phyloP scores from a whole-genome alignment of 129 eudicot species.

The Rutidosis leptorrhynchoides region DNA sequence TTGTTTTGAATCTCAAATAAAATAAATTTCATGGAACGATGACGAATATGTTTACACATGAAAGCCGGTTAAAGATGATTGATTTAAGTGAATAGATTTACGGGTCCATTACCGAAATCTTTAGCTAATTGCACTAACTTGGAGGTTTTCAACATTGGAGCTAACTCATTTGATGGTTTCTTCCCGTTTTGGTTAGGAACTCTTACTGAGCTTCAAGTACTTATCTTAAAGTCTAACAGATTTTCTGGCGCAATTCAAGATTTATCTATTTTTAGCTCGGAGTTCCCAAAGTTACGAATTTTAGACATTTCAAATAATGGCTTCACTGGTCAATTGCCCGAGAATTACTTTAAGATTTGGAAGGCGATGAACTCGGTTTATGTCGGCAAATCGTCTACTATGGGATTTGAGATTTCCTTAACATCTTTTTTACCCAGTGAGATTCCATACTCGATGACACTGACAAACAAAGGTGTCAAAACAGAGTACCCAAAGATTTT shows the following conservation, averaged over 20 bases:
- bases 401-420: not conserved
- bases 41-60: too few species aligned
- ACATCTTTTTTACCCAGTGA: not conserved
- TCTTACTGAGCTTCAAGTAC: too few species aligned
- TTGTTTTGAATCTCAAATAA: too few species aligned
- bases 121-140: too few species aligned
- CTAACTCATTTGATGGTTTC: conserved; percentile 1
- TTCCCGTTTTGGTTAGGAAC: conserved; percentile 15
- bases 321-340: conserved; percentile 22
- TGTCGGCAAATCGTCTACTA: not conserved
- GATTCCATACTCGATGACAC: not conserved
- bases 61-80: too few species aligned
- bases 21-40: too few species aligned
- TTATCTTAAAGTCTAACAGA: too few species aligned
- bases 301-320: conserved; percentile 34
- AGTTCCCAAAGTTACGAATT: conserved; percentile 22
- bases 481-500: conserved; percentile 2
- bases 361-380: conserved; percentile 18
- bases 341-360: not conserved
- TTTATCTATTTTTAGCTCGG: not conserved
- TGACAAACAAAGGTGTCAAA: conserved; percentile 24
- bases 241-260: conserved; percentile 14
- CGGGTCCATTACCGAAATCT: too few species aligned
- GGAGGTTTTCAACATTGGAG: too few species aligned
- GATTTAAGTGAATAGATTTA: too few species aligned